A percentile compares a stretch with the other conserved stretches of the same genome.
These are phyloP conservation scores for Brassica nigra DNA, from an alignment of 345 rosid genomes.

Conservation along the genomic window DNA sequence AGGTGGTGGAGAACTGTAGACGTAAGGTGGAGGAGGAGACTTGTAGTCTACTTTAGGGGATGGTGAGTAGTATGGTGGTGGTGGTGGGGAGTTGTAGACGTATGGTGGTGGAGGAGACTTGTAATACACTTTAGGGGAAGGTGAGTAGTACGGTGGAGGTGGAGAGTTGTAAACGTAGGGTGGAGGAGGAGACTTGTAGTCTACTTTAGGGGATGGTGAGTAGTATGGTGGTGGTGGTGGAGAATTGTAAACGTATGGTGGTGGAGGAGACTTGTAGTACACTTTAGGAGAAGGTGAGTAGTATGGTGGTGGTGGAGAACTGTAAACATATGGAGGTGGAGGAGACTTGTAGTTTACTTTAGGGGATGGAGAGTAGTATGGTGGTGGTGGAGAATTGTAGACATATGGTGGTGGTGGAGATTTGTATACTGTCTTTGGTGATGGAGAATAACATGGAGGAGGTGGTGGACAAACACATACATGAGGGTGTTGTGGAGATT, in stretches of 20 bases:
- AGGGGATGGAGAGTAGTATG: neutral
- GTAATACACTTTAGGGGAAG: neutral
- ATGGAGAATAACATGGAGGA: neutral
- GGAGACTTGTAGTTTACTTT: neutral
- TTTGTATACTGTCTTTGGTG: neutral
- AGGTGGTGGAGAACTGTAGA: neutral
- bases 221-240: neutral
- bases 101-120: neutral
- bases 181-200: neutral
- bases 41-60: neutral
- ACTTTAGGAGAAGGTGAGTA: neutral
- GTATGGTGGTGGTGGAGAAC: neutral
- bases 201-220: neutral
- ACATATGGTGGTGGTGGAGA: neutral
- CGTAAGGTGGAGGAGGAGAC: neutral
- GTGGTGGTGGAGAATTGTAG: neutral
- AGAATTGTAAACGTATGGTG: neutral
- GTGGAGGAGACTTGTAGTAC: neutral
- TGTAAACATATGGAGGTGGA: neutral
- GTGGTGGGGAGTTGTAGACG: neutral
- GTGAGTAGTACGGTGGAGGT: neutral
- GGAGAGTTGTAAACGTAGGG: neutral
- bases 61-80: neutral
- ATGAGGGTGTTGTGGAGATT: neutral
- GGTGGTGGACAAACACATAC: conserved; percentile 2